Conservation (phyloP, 257 asterid genomes). For the Solanum boliviense region DNA sequence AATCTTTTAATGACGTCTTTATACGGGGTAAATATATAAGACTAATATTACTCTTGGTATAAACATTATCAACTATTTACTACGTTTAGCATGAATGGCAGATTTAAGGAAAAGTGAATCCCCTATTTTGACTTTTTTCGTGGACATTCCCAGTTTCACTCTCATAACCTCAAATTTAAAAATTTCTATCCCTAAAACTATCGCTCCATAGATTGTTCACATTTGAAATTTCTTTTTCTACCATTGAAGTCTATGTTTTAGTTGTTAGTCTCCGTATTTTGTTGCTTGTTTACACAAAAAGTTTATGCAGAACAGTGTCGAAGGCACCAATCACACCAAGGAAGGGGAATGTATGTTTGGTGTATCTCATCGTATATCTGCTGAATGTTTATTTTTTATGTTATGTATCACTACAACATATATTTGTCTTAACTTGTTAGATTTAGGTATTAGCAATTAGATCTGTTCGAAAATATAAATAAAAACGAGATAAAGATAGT, state of each 20-base stretch:
- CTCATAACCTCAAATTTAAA: background rate
- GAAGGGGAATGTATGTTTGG: background rate
- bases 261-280: background rate
- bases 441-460: background rate
- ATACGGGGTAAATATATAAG: background rate
- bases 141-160: background rate
- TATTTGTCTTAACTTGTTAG: background rate
- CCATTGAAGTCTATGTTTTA: background rate
- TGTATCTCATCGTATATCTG: background rate
- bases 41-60: background rate
- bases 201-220: background rate
- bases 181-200: background rate
- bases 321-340: background rate
- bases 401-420: no score
- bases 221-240: background rate
- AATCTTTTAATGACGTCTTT: background rate
- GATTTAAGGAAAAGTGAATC: background rate
- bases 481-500: background rate
- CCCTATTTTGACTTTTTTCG: background rate
- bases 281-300: background rate
- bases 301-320: background rate
- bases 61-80: background rate
- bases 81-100: background rate
- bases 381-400: background rate
- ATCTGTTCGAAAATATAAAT: background rate